Base-by-base conservation (phyloP, 108 stramenopile genomes). In the Licmophora abbreviata region DNA sequence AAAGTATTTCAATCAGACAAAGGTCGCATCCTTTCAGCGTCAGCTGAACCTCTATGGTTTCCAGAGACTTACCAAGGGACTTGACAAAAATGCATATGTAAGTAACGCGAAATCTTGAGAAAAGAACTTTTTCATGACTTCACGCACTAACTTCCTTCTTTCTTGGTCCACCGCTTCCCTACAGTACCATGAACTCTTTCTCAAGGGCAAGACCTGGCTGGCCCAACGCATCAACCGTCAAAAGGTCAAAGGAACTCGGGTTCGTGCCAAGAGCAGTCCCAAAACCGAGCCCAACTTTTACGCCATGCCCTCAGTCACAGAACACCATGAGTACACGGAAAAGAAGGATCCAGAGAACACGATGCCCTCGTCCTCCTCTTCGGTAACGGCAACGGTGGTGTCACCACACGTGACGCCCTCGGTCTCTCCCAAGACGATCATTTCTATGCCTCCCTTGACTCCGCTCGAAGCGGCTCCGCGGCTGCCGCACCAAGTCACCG, bases 21-120 rank as follows among this genome's bases (percentile, higher is more conserved):
- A 88, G 69, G 68, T 84, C 55, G 81, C 92, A 14, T 82, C 77
- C 48, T 93, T 95, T 52, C 94, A 95, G 55, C 69, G 94, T 8
- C 94, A 95, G 63, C 66, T 94, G 54, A 94, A 94, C 50, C 81
- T 94, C 6, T 92, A 94, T 51, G 93, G 93, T 29, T 94, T 94
- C 65, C 77, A 67, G 31, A 79, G 87, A 34, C 44, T 92, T 26
- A 83, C 82, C 17, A 47, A 51, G 17, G 89, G 89, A 8, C 48
- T 66, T 15, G 82, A 84, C 49, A 68, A 74, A 54, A 83, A 83
- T 5, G 71, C 59, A 15, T 80, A 76, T 54, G n/a, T n/a, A n/a
- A n/a, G n/a, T n/a, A n/a, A n/a, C n/a, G n/a, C n/a, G n/a, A n/a
- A n/a, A n/a, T 58, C 34, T 11, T 35, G 11, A 12, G 34, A 12